These are phyloP conservation scores for Mariannaea elegans DNA, from an alignment of 2,329 filamentous ascomycete genomes.

Conservation along the genomic window DNA sequence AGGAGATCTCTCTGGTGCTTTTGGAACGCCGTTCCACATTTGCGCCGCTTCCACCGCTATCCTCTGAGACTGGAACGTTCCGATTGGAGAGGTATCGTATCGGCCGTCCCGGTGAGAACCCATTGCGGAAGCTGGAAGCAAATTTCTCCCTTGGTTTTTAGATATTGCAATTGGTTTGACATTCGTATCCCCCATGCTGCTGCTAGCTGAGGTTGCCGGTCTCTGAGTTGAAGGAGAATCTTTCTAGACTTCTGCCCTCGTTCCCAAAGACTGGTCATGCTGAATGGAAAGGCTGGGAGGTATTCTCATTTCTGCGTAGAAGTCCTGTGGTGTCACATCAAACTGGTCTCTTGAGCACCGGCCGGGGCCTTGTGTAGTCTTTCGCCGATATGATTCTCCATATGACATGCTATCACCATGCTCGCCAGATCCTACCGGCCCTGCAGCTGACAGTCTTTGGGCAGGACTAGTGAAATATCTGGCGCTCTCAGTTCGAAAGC, in stretches of 20 bases:
- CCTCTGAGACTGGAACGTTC: conserved; percentile 1
- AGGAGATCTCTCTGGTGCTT: conserved; percentile 14
- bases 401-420: background rate
- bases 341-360: conserved; percentile 16
- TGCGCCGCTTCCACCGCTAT: background rate
- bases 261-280: conserved; percentile 7
- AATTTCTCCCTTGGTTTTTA: background rate
- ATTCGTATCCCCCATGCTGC: background rate
- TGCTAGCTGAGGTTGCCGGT: background rate
- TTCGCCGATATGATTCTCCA: background rate
- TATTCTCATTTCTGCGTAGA: conserved; percentile 37
- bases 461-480: background rate
- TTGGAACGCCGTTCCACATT: conserved; percentile 17
- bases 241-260: conserved; percentile 29
- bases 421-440: background rate
- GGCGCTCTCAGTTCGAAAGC: background rate
- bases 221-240: conserved; percentile 17
- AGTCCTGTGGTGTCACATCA: conserved; percentile 33
- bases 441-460: background rate
- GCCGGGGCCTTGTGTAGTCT: background rate
- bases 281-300: conserved; percentile 15
- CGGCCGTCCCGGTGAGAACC: background rate
- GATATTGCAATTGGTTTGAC: background rate
- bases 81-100: conserved; percentile 1
- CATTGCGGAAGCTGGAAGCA: background rate